Evolutionary conservation across 1,284 basidiomycete genomes (phyloP), one percentile per base, ranked within the genome.

Genomic region (Ustanciosporium gigantosporum): DNA sequence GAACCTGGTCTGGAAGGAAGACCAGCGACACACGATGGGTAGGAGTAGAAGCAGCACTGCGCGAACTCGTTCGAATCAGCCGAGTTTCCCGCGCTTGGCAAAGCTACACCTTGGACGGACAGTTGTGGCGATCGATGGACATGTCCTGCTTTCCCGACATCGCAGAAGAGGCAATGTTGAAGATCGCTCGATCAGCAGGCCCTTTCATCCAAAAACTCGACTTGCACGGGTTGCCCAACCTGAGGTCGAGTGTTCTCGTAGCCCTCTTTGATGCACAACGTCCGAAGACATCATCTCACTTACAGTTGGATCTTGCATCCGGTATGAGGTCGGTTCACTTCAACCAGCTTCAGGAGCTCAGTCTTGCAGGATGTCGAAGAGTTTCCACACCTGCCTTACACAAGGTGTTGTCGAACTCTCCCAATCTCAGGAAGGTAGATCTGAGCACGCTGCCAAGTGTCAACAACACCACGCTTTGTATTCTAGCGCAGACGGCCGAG

Each of bases 81-180:
- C 74, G 93, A 89, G 90, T 95, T 1, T 93, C 88, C 16, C 88
- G 84, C 73, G 74, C 81, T 3, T 96, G 91, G 91, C 85, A 84
- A 42, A 75, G 80, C 5, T 84, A 93, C 24, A 86, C 87, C 36
- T 86, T 88, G 60, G 92, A 95, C 74, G 91, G 91, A 7, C 88
- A 91, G 74, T 82, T 94, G 15, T 95, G 92, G 91, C 74, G 81
- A 22, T 31, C 39, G 24, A 42, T 65, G 14, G 50, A 58, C 66
- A 82, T 89, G 29, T 82, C 78, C 7, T 79, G 83, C 3, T 87
- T 87, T 76, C 65, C 59, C 2, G 35, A 50, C 3, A 67, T 67
- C 21, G 32, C 59, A 2, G 50, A 64, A 25, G 39, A 31, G 19
- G 59, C 51, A 0, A 57, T 67, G 46, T 25, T 64, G 27, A 45